Evolutionary conservation across 1,139 yeast genomes (phyloP).

Genomic region (Taphrina wiesneri): DNA sequence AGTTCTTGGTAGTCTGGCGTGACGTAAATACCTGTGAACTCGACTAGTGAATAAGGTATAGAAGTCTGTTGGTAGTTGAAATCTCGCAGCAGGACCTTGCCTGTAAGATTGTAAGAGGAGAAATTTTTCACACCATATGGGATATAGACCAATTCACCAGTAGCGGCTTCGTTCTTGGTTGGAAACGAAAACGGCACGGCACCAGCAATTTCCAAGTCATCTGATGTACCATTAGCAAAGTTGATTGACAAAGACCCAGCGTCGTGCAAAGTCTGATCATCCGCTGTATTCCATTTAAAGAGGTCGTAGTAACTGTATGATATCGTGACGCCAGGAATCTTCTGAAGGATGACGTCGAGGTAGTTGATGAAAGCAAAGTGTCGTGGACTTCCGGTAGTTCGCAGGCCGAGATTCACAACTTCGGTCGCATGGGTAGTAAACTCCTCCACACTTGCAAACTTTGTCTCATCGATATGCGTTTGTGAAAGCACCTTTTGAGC

Average conservation of each 20-base stretch:
- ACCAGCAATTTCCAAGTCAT: background rate
- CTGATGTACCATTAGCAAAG: background rate
- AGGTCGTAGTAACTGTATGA: background rate
- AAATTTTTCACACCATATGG: background rate
- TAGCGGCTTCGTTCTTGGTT: background rate
- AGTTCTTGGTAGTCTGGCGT: background rate
- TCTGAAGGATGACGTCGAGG: background rate
- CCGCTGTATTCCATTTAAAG: background rate
- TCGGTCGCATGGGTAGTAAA: background rate
- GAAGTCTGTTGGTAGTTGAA: background rate
- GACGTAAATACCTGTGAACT: background rate
- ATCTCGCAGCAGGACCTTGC: background rate
- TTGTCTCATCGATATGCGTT: background rate
- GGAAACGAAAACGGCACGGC: background rate
- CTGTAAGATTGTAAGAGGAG: background rate
- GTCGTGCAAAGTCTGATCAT: background rate
- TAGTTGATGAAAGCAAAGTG: background rate
- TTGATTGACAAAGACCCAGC: background rate
- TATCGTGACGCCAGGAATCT: background rate
- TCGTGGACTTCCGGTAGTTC: background rate
- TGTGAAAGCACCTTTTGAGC: no score
- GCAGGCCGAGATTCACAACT: background rate
- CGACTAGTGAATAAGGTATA: background rate
- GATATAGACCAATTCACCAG: background rate
- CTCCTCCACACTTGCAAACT: background rate